These are phyloP conservation scores for Tuber borchii DNA, from an alignment of 495 filamentous ascomycete species.

Conservation along the genomic window DNA sequence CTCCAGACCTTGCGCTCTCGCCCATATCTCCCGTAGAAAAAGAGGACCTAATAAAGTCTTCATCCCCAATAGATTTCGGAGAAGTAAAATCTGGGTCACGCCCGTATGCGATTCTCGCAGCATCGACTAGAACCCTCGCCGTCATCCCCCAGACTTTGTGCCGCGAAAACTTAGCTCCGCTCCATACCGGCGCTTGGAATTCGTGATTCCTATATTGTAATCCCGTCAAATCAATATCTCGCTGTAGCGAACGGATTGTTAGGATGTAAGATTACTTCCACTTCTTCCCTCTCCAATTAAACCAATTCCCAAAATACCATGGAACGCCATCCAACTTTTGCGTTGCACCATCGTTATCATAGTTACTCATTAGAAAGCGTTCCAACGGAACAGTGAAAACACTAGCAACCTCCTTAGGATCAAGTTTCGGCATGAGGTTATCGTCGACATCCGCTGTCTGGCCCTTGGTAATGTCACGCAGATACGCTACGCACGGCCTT, in stretches of 20 bases:
- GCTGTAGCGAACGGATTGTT: background rate
- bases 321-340: slow-evolving; percentile 46
- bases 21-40: slow-evolving; percentile 55
- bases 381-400: slow-evolving; percentile 80
- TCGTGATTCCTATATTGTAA: slow-evolving; percentile 61
- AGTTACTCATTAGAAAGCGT: slow-evolving; percentile 51
- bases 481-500: slow-evolving; percentile 75
- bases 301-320: slow-evolving; percentile 67
- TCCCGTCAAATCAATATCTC: background rate
- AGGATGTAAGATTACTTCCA: slow-evolving; percentile 47
- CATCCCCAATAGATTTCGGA: slow-evolving; percentile 65
- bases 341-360: slow-evolving; percentile 23
- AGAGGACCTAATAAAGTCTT: slow-evolving; percentile 61
- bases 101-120: slow-evolving; percentile 72
- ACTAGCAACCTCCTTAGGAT: slow-evolving; percentile 81
- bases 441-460: slow-evolving; percentile 56
- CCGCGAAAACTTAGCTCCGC: slow-evolving; percentile 46
- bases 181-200: slow-evolving; percentile 72
- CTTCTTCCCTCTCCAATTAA: slow-evolving; percentile 53
- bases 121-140: slow-evolving; percentile 77
- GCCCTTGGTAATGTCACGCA: slow-evolving; percentile 42
- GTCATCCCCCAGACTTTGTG: slow-evolving; percentile 92
- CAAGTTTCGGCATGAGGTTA: slow-evolving; percentile 66
- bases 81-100: slow-evolving; percentile 72
- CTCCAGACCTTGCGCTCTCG: slow-evolving; percentile 32